These are phyloP conservation scores for Priceomyces carsonii DNA, from an alignment of 805 yeast species.

Conservation along the genomic window DNA sequence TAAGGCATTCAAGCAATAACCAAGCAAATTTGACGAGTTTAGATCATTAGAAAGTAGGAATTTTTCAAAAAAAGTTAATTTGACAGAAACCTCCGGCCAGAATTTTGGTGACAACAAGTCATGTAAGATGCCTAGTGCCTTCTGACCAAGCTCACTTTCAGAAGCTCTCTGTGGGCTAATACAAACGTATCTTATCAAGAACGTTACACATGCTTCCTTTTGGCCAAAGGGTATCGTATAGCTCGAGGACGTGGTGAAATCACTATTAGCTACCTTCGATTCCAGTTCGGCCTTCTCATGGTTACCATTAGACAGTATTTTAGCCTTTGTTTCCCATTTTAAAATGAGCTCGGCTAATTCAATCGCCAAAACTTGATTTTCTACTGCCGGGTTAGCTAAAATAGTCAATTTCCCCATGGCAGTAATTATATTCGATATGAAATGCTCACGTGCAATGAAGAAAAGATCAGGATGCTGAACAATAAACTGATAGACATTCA, in stretches of 20 bases:
- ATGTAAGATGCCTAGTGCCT: constrained; percentile 77
- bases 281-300: constrained; percentile 13
- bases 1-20: constrained; percentile 85
- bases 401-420: constrained; percentile 91
- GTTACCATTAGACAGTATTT: constrained; percentile 12
- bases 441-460: constrained; percentile 83
- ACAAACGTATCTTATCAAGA: constrained; percentile 84
- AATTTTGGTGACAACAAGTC: constrained; percentile 67
- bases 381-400: constrained; percentile 71
- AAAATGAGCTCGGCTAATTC: constrained; percentile 85
- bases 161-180: constrained; percentile 82
- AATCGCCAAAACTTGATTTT: constrained; percentile 82
- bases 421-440: constrained; percentile 82
- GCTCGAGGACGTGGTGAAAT: constrained; percentile 47
- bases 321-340: constrained; percentile 75
- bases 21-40: constrained; percentile 64
- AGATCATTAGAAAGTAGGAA: constrained; percentile 79
- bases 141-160: constrained; percentile 77
- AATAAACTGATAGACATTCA: constrained; percentile 85
- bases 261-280: constrained; percentile 17
- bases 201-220: constrained; percentile 87
- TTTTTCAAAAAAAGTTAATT: constrained; percentile 83
- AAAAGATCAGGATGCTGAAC: constrained; percentile 84
- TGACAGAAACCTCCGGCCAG: constrained; percentile 91
- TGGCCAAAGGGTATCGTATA: constrained; percentile 73